These are phyloP conservation scores for Populus davidiana DNA, from an alignment of 345 rosid species.

Conservation along the genomic window DNA sequence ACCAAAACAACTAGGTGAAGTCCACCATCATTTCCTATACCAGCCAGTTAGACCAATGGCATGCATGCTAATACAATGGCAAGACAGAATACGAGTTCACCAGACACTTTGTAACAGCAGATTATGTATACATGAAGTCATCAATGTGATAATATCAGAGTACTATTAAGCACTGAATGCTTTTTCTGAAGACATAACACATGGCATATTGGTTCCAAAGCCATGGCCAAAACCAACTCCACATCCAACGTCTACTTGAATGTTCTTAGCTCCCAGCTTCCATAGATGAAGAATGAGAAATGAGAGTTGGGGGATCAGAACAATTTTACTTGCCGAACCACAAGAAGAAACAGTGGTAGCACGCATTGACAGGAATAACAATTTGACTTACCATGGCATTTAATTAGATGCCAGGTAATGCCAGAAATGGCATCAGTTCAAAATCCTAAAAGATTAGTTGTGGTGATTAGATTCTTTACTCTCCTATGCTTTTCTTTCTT, in stretches of 20 bases:
- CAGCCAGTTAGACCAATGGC: neutral
- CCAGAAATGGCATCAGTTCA: neutral
- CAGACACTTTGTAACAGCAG: no score
- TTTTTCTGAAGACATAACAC: neutral
- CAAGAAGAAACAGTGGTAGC: neutral
- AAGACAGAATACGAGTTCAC: neutral
- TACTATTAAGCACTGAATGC: neutral
- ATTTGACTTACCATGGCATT: conserved; percentile 14
- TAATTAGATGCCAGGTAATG: no score
- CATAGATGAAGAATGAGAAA: conserved; percentile 34
- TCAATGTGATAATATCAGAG: neutral
- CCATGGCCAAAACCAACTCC: conserved; percentile 85
- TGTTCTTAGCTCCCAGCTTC: conserved; percentile 57
- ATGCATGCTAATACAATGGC: neutral
- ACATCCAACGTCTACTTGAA: conserved; percentile 67
- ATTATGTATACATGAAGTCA: neutral
- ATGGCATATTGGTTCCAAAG: conserved; percentile 61
- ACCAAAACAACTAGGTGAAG: neutral
- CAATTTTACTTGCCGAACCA: conserved; percentile 3
- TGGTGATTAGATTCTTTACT: neutral
- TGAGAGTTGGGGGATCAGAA: conserved; percentile 8
- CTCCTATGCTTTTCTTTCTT: neutral
- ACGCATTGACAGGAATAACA: neutral
- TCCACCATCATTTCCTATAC: neutral
- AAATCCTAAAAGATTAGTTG: neutral